A percentile compares a stretch with the other conserved stretches of the same genome.
Evolutionary conservation across 2,329 filamentous ascomycete species (phyloP).

Genomic region (Penicillium polonicum): DNA sequence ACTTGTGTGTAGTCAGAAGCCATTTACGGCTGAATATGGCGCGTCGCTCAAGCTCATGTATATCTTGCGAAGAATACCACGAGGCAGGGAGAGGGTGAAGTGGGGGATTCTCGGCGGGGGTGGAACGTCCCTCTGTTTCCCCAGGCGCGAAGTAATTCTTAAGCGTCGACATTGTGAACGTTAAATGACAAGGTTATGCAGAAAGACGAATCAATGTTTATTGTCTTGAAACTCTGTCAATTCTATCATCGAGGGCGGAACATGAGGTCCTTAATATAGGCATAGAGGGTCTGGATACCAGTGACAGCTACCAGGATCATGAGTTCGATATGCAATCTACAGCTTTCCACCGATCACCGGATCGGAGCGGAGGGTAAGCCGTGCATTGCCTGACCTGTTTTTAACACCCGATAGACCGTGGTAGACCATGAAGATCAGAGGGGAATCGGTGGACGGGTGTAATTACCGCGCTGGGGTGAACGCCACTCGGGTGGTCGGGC

Average conservation of each 20-base stretch:
- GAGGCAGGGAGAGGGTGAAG: conserved; percentile 48
- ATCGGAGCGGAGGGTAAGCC: conserved; percentile 14
- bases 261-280: neutral
- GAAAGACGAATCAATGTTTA: neutral
- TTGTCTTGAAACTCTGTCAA: neutral
- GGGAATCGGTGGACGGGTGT: conserved; percentile 1
- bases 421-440: neutral
- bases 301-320: neutral
- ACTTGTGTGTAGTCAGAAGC: conserved; percentile 40
- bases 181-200: neutral
- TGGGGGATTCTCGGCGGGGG: conserved; percentile 21
- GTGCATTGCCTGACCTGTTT: neutral
- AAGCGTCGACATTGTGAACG: conserved; percentile 8
- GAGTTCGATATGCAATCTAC: neutral
- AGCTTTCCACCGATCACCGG: conserved; percentile 16
- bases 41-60: conserved; percentile 57
- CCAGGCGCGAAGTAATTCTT: neutral
- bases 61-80: conserved; percentile 46
- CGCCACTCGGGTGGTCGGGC: conserved; percentile 5
- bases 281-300: neutral
- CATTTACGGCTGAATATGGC: conserved; percentile 58
- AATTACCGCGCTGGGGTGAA: conserved; percentile 1
- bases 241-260: neutral
- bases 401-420: neutral
- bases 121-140: neutral